Evolutionary conservation across 2,329 filamentous ascomycete genomes (phyloP), one percentile per base, ranked within the genome.

Genomic region (Xylariales sp.): DNA sequence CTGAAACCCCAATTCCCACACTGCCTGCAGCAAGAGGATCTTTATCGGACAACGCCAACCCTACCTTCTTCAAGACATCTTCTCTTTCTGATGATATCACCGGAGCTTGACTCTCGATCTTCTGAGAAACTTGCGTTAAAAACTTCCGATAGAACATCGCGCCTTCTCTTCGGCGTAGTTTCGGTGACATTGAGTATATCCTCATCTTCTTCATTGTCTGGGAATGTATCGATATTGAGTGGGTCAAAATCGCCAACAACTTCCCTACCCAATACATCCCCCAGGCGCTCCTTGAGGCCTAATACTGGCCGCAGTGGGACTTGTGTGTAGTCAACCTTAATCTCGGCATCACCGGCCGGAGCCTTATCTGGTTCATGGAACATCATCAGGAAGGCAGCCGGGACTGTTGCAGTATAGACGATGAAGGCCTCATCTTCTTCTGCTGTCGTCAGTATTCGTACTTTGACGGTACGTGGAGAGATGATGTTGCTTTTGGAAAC

Each of bases 281-380:
- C 72, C 1, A 80, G 60, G 5, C 76, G 67, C 51, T 78, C 74
- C 41, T 70, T 69, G 6, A 80, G 62, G 4, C 74, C 75, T 1
- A 75, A 50, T 5, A 77, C 62, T 0, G 76, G 76, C 72, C 72
- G 78, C 18, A 72, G 62, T 0, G 70, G 68, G 2, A 79, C 70
- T 6, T 63, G 63, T 2, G 61, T 60, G 50, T 71, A 69, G 23
- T 68, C 60, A 15, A 79, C 69, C 24, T 57, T 57, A 42, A 79
- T 55, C 3, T 65, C 63, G 4, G 57, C 33, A 12, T 53, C 48
- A 5, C 51, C 49, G 3, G 45, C 18, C 2, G 65, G 65, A 2
- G 61, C 60, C 37, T 61, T 66, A 37, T 60, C 56, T 0, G 74
- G 75, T 12, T 66, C 48, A 39, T 75, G 62, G 38, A 79, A 77